Percentiles rank a stretch among this genome's conserved stretches.
These are phyloP conservation scores for Chlorella sp. DNA, from an alignment of 139 green algal species.

Conservation along the genomic window DNA sequence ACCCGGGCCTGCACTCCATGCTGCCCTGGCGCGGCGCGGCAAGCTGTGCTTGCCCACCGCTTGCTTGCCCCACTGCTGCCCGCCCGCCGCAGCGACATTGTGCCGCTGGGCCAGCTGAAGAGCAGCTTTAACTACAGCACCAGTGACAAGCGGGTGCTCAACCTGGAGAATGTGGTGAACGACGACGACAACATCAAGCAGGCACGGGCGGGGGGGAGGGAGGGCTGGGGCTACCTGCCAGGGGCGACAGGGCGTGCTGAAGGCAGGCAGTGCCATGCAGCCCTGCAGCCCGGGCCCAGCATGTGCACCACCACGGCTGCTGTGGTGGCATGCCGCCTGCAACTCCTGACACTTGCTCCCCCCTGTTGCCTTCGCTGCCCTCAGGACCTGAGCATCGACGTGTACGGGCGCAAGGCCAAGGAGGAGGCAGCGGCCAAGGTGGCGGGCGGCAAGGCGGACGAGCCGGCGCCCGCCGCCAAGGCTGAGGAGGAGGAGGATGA, in stretches of 20 bases:
- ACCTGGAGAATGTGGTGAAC: conserved; percentile 86
- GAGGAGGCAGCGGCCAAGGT: conserved; percentile 28
- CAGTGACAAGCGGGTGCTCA: conserved; percentile 89
- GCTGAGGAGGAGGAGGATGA: conserved; percentile 25
- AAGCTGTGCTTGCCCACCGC: not conserved
- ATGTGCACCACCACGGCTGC: too few relatives aligned
- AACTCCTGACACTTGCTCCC: not conserved
- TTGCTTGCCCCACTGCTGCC: not conserved
- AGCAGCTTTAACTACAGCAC: conserved; percentile 87
- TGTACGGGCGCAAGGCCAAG: conserved; percentile 77
- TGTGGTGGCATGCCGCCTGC: too few relatives aligned
- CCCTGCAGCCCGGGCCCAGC: too few relatives aligned
- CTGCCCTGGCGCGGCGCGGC: too few relatives aligned
- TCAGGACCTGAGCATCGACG: conserved; percentile 91
- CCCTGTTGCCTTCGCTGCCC: not conserved
- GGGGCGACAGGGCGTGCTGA: not conserved
- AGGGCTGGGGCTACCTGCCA: not conserved
- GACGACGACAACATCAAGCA: conserved; percentile 97
- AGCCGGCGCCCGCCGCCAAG: not conserved
- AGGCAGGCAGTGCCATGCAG: not conserved
- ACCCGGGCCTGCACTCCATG: too few relatives aligned
- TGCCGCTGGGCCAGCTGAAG: conserved; percentile 78
- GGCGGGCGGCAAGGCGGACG: not conserved
- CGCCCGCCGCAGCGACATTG: conserved; percentile 74
- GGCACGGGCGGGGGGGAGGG: not conserved